Base-by-base conservation (phyloP, 768 basidiomycete genomes). In the Tulasnella sp. region DNA sequence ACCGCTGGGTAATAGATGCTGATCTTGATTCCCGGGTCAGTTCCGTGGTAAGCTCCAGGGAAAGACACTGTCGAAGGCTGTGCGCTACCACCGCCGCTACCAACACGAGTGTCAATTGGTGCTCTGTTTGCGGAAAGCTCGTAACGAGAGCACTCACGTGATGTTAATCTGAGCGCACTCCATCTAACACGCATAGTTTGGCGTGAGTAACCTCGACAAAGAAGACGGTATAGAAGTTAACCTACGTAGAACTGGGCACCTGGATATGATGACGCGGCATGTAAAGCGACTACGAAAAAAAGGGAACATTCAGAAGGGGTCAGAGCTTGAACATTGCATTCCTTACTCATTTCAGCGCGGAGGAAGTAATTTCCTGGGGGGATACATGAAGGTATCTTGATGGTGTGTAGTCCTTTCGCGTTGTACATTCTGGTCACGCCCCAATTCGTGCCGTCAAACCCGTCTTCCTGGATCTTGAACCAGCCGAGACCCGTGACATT, bases 391-490 rank as follows among this genome's bases (percentile, higher is more conserved):
- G 85, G 85, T 70, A 86, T 81, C 5, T 75, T 80, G 80, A 85
- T 85, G 17, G 81, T 81, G 11, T 84, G 83, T 74, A 84, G 83
- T 37, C 86, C 86, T 77, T 84, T 82, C 77, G 84, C 84, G 17
- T 79, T 77, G 62, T 85, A 81, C 67, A 86, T 75, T 4, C 80
- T 77, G 77, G 85, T 83, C 19, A 84, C 83, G 59, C 79, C 85
- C 86, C 86, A 86, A 32, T 65, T 63, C 29, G 70, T 68, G 16
- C 72, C 72, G 26, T 44, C 52, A 29, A 72, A 65, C 76, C 65
- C 77, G 26, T 59, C 84, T 73, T 86, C 80, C 75, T 81, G 83
- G 72, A 86, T 84, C 79, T 85, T 86, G 80, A 86, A 86, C 85
- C 85, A 86, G 68, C 82, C 78, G 12, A 70, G 32, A 22, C 85